Conservation (phyloP, 2,329 filamentous ascomycete species). For the Thelonectria olida region DNA sequence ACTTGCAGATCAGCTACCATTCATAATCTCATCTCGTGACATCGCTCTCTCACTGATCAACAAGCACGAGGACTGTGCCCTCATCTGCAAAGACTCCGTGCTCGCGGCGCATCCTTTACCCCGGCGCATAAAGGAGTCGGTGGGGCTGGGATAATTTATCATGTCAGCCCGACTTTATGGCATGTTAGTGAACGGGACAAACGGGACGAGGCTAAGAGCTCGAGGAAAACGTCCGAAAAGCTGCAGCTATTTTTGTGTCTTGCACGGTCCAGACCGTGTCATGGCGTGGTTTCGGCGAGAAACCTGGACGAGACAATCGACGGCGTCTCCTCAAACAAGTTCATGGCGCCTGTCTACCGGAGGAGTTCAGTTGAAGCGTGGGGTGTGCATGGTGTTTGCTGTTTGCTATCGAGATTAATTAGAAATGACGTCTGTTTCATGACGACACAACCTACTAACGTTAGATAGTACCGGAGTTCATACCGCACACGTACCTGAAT, state of each 20-base stretch:
- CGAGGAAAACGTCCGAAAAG: neutral
- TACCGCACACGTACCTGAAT: neutral
- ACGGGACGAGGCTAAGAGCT: neutral
- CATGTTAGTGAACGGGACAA: neutral
- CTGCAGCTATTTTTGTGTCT: neutral
- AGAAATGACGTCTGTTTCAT: too few relatives aligned
- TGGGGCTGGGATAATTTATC: constrained; percentile 1
- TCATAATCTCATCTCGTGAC: neutral
- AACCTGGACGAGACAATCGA: neutral
- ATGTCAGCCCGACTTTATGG: neutral
- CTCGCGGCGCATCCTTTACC: neutral
- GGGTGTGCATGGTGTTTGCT: too few relatives aligned
- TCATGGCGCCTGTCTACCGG: neutral
- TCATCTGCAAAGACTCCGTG: too few relatives aligned
- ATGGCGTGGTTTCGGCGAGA: constrained; percentile 7
- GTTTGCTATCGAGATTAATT: neutral
- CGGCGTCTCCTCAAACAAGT: neutral
- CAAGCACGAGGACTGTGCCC: too few relatives aligned
- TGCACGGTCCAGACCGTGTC: constrained; percentile 6
- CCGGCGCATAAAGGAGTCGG: neutral
- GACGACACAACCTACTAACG: too few relatives aligned
- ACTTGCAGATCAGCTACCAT: neutral
- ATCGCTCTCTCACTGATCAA: neutral
- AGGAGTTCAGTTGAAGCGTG: too few relatives aligned
- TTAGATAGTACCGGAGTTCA: too few relatives aligned